phyloP scores from a whole-genome alignment of 495 filamentous ascomycete genomes.

The Podospora bellae-mahoneyi region DNA sequence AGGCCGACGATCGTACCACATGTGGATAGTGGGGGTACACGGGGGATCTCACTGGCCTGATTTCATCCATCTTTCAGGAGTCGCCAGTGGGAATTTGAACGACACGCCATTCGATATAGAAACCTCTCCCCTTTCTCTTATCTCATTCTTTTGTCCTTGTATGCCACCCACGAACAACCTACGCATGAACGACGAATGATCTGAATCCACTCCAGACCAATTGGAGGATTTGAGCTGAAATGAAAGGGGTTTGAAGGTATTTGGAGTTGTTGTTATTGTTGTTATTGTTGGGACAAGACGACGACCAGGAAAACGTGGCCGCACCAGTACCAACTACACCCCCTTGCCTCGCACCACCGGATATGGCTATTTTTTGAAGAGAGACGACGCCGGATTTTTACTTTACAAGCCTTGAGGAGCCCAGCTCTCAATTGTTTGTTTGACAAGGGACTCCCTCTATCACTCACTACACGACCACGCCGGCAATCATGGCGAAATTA shows the following conservation, averaged over 20 bases:
- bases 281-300: no score
- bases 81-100: neutral
- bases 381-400: no score
- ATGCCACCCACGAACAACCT: neutral
- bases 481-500: neutral
- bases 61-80: neutral
- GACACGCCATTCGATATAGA: neutral
- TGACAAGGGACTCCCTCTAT: no score
- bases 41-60: neutral
- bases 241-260: neutral
- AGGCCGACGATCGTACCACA: slow-evolving; percentile 13
- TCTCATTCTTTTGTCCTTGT: slow-evolving; percentile 1
- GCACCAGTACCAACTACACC: no score
- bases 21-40: slow-evolving; percentile 2
- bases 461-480: neutral
- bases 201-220: neutral
- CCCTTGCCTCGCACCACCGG: no score
- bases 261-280: no score
- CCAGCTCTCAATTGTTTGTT: no score
- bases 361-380: no score
- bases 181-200: neutral
- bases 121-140: neutral
- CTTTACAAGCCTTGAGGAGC: no score
- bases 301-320: no score
- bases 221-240: neutral